Evolutionary conservation across 225 moss, liverwort and hornwort species (phyloP), one percentile per base, ranked within the genome.

Genomic region (Physcomitrellopsis africana): DNA sequence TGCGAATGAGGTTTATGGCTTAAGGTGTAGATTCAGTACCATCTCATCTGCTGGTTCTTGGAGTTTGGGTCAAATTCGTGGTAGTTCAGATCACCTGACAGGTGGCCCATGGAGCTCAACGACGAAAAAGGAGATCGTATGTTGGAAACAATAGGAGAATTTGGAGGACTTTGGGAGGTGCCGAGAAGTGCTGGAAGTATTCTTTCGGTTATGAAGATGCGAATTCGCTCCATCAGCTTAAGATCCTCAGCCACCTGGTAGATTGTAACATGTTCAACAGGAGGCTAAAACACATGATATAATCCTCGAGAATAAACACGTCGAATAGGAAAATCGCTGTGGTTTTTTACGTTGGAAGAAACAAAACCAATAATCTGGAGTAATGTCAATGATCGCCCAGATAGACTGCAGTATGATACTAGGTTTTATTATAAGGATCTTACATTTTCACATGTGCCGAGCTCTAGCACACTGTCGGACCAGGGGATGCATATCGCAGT

Each of bases 401-500:
- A 9, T 14, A 17, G n/a, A 32, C 47, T 0, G 45, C 41, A 37
- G 66, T 45, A 11, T 22, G 54, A 75, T 20, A 19, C 18, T 2
- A 49, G 32, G 77, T 29, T 5, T 12, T 51, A 51, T 51, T 13
- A 41, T 11, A 62, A 24, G 1, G 68, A 68, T 72, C 85, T 82
- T 75, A 89, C 81, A 58, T 9, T 60, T 51, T 0, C 26, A 45
- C 77, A 58, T 29, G 87, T 77, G 20, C 95, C 95, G 11, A 95
- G 65, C 84, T 95, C 95, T 65, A 95, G 85, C 37, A 95, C 95
- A 32, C 69, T 71, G n/a, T 74, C 64, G 23, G 61, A 80, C 77
- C 69, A 87, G 1, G 90, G 84, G 65, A 93, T 82, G 82, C 90
- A 93, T 11, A 92, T 62, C 54, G 82, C 53, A 20, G 95, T 95